Evolutionary conservation across 371 early-diverging fungal species (phyloP), one percentile per base, ranked within the genome.

Genomic region (Lichtheimia ramosa): DNA sequence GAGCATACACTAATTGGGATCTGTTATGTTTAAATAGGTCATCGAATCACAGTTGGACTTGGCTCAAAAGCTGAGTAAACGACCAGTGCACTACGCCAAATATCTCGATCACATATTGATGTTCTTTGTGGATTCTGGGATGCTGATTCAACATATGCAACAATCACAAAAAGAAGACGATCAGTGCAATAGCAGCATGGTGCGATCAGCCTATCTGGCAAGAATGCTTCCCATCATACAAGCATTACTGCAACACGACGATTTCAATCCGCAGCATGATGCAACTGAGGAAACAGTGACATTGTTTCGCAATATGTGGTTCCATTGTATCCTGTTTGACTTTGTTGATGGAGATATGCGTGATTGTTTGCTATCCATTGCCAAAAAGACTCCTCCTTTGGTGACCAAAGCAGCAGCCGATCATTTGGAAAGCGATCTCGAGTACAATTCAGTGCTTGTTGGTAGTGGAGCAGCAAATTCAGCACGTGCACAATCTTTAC

Each of bases 251-350:
- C 67, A 76, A 6, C 86, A 86, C 25, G 62, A 71, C 5, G 83
- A 85, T 40, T 90, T 89, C 54, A 71, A 82, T 18, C 84, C 84
- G 1, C 88, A 87, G 48, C 60, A 79, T n/a, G 74, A 73, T 5
- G 80, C 87, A 6, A 77, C 79, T 25, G 81, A 85, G 16, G 94
- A 92, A 49, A 75, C 85, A 2, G 81, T 84, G 0, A 70, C 82
- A 16, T 71, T 89, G 14, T 93, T 93, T 76, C 83, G 96, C 34
- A 93, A 93, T 64, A 80, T 90, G 20, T 97, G 98, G 98, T 88
- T 96, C 64, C 89, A 92, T 59, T 83, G 92, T 43, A 86, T 94
- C 0, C 65, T 92, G 3, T 88, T 85, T 68, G 90, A 92, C 1
- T 88, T 91, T 59, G 75, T 89, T 15, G 82, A 88, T 15, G 80